Base-by-base conservation (phyloP, 768 basidiomycete species). In the Kondoa subrosea region DNA sequence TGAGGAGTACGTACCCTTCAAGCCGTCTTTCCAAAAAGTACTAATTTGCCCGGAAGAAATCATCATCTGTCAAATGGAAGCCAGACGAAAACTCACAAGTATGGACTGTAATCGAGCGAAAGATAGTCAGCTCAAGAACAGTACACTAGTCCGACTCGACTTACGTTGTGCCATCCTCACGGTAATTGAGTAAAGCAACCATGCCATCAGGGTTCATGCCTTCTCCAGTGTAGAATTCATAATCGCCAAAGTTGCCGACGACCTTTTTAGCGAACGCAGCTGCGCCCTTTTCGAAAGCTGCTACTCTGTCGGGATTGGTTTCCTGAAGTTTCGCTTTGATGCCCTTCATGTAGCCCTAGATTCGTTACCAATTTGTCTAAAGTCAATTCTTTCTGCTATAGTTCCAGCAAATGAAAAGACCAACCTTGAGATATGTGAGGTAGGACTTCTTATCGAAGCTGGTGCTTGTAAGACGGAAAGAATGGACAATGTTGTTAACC, bases 11-110 rank as follows among this genome's bases (percentile, higher is more conserved):
- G n/a, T n/a, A n/a, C n/a, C n/a, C 80, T 91, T 89, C 72, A 91
- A 78, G 50, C 95, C 93, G 78, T 96, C 84, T 80, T 88, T 93
- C 92, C 92, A 96, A 82, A 92, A 88, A 33, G 88, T 92, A n/a
- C n/a, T n/a, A n/a, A n/a, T n/a, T n/a, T n/a, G n/a, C n/a, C n/a
- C n/a, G n/a, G n/a, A n/a, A n/a, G n/a, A n/a, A n/a, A n/a, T n/a
- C n/a, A n/a, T n/a, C n/a, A n/a, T n/a, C n/a, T n/a, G n/a, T n/a
- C n/a, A n/a, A n/a, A n/a, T n/a, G n/a, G n/a, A n/a, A n/a, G n/a
- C n/a, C n/a, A n/a, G n/a, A n/a, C n/a, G n/a, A n/a, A n/a, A n/a
- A n/a, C n/a, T n/a, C n/a, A n/a, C n/a, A n/a, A n/a, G n/a, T n/a
- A n/a, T n/a, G n/a, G n/a, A n/a, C n/a, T n/a, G n/a, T n/a, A n/a